phyloP scores from a whole-genome alignment of 345 rosid species.

The Jatropha curcas region DNA sequence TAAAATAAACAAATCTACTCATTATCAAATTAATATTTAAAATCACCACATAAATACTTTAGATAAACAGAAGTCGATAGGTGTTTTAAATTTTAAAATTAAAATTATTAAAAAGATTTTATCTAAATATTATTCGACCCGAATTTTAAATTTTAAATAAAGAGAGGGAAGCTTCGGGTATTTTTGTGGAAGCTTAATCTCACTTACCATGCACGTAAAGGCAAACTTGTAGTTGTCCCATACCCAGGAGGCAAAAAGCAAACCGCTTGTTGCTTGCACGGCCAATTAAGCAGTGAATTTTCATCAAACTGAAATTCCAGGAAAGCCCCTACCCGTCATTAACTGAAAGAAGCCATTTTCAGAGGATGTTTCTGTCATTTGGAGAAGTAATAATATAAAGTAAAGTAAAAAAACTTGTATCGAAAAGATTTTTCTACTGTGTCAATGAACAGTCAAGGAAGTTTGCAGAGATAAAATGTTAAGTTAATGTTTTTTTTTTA shows the following conservation, averaged over 20 bases:
- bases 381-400: too few species aligned
- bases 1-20: too few species aligned
- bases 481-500: background rate
- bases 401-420: too few species aligned
- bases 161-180: too few species aligned
- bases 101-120: too few species aligned
- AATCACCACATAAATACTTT: too few species aligned
- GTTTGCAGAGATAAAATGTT: slow-evolving; percentile 6
- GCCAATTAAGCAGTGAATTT: slow-evolving; percentile 24
- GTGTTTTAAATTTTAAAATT: too few species aligned
- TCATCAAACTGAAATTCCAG: slow-evolving; percentile 12
- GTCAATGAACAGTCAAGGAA: slow-evolving; percentile 20
- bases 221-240: slow-evolving; percentile 31
- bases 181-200: slow-evolving; percentile 19
- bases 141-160: too few species aligned
- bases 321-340: slow-evolving; percentile 4
- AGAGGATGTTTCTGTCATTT: slow-evolving; percentile 41
- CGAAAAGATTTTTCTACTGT: slow-evolving; percentile 2
- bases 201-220: slow-evolving; percentile 61
- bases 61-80: too few species aligned
- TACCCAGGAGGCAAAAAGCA: slow-evolving; percentile 40
- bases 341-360: background rate
- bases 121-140: too few species aligned
- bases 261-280: slow-evolving; percentile 47
- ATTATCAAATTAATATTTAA: too few species aligned